Evolutionary conservation across 2,329 filamentous ascomycete species (phyloP).

Genomic region (Diaporthe citrichinensis): DNA sequence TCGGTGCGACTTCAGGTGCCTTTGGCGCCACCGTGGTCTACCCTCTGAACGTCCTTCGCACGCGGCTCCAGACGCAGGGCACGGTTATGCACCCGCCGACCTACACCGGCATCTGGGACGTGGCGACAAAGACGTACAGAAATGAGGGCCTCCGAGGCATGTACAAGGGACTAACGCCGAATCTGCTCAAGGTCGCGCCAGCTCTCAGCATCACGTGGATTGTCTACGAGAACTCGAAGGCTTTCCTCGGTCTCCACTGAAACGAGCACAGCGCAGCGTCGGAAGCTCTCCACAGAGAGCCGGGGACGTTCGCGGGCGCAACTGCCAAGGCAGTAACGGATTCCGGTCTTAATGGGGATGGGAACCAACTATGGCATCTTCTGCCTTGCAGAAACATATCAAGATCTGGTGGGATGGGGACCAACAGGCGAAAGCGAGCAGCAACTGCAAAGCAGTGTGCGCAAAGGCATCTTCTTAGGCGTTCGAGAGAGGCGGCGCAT

Average conservation of each 20-base stretch:
- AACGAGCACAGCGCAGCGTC: neutral
- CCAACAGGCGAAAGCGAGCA: neutral
- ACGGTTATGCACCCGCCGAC: slow-evolving; percentile 91
- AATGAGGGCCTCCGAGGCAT: slow-evolving; percentile 88
- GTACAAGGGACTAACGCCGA: slow-evolving; percentile 96
- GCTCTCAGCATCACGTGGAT: slow-evolving; percentile 96
- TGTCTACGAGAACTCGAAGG: slow-evolving; percentile 92
- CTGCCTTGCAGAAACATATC: neutral
- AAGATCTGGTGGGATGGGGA: neutral
- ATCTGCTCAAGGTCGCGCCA: slow-evolving; percentile 95
- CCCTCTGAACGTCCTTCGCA: slow-evolving; percentile 92
- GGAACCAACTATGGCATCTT: neutral
- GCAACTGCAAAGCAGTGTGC: slow-evolving; percentile 22
- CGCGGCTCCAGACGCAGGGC: slow-evolving; percentile 92
- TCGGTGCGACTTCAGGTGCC: slow-evolving; percentile 92
- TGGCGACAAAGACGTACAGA: slow-evolving; percentile 84
- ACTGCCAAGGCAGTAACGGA: neutral
- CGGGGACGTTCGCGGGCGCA: neutral
- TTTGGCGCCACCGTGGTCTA: slow-evolving; percentile 96
- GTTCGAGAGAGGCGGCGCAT: slow-evolving; percentile 32
- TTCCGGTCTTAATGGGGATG: neutral
- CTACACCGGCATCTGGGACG: slow-evolving; percentile 92
- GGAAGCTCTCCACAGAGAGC: neutral
- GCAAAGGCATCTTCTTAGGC: slow-evolving; percentile 36
- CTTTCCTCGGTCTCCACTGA: slow-evolving; percentile 70